Evolutionary conservation across 2,329 filamentous ascomycete species (phyloP), one percentile per base, ranked within the genome.

Genomic region (Colletotrichum sp.): DNA sequence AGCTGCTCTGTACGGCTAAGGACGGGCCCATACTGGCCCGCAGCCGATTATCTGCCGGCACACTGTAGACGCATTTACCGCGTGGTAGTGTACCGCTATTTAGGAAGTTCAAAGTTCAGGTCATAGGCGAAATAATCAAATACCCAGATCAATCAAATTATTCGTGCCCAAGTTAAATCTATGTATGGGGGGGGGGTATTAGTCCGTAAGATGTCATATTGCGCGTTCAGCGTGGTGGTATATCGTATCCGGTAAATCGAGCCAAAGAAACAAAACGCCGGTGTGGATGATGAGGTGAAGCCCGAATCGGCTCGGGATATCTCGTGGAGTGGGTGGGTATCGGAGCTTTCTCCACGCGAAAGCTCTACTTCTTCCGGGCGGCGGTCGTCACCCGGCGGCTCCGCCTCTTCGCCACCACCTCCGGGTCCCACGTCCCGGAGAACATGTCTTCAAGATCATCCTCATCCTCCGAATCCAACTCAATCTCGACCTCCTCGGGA

Each of bases 371-470:
- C 71, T 64, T 76, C 66, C 69, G 70, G 58, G 61, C 58, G 10
- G 80, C 79, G 8, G 80, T 78, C 27, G 70, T 27, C 36, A 83
- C 80, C 79, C 85, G 86, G 39, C 83, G 83, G 27, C 81, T 84
- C 68, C 89, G 85, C 68, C 89, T 85, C 79, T 83, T 86, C 2
- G 88, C 87, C 15, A 88, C 90, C 1, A 83, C 84, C 28, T 88
- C 87, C 3, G 90, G 84, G 79, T 93, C 88, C 92, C 92, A 94
- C 6, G 86, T 86, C 2, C 92, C 92, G 1, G 88, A 84, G 82
- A 94, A 94, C 39, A 94, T 84, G 58, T 93, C 92, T 71, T 93
- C 92, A 68, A 92, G 93, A 80, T 94, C 92, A 52, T 93, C 91
- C 75, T 93, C 91, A 77, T 93, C 90, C 10, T 90, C 89, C 27